Evolutionary conservation across 2,329 filamentous ascomycete species (phyloP), one percentile per base, ranked within the genome.

Genomic region (Cercospora berteroae): DNA sequence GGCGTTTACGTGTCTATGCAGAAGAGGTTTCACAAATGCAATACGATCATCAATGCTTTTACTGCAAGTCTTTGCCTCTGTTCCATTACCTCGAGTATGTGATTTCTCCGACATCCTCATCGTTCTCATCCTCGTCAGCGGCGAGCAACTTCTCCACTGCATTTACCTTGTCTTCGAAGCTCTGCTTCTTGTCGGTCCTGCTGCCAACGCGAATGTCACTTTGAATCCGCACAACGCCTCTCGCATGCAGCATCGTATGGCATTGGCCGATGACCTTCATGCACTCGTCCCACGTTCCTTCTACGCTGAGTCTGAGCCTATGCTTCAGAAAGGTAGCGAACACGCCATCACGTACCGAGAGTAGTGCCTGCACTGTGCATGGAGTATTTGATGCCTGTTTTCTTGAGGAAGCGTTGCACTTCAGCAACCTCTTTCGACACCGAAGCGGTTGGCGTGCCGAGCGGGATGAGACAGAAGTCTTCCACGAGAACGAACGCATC

Each of bases 281-380:
- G 67, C 96, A 93, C 33, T 91, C 87, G 71, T 96, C 91, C 94
- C 95, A 98, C 48, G 88, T 86, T 2, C 94, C 95, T 82, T 98
- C 94, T 96, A 73, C 55, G 16, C 8, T 9, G 4, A 56, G 50
- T 39, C 23, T 12, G 42, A 70, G 31, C 25, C 55, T 55, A 52
- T 16, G 58, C 65, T 48, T 29, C 20, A 33, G 44, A 39, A 52
- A 29, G n/a, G 18, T 13, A 60, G 31, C 18, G 29, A 18, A 44
- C 1, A 23, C 10, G 20, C 16, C 18, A 50, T 23, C 1, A 12
- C 89, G 67, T 83, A 95, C 93, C 93, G 64, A 98, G 87, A 0
- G 94, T 98, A 0, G 94, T 97, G 12, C 94, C 95, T 2, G 93
- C 94, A 27, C 92, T 94, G 81, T 98, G 94, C 92, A 98, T 95